Evolutionary conservation across 164 flowering plant species (phyloP).

Genomic region (Kingdonia uniflora): DNA sequence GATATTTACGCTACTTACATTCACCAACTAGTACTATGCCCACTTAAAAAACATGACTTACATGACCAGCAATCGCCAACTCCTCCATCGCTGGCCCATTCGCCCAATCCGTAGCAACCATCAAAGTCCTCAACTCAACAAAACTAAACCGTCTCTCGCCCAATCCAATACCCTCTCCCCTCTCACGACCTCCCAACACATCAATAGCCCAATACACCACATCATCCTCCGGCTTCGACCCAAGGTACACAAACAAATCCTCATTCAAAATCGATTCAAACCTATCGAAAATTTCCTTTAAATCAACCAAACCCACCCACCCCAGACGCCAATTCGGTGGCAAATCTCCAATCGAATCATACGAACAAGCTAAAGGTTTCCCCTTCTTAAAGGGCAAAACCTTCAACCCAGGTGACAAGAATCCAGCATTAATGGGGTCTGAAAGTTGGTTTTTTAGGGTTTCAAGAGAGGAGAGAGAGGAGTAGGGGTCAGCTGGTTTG

Average conservation of each 20-base stretch:
- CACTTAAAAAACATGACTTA: conserved; percentile 24
- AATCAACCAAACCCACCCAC: conserved; percentile 60
- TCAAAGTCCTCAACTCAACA: conserved; percentile 76
- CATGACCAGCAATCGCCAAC: conserved; percentile 91
- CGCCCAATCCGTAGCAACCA: conserved; percentile 96
- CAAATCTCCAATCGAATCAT: background rate
- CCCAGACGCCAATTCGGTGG: conserved; percentile 61
- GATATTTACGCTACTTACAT: too few relatives aligned
- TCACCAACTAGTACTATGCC: too few relatives aligned
- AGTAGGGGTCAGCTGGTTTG: conserved; percentile 30
- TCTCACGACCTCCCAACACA: conserved; percentile 33
- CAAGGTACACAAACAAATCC: conserved; percentile 60
- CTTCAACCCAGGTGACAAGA: conserved; percentile 22
- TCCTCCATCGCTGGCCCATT: conserved; percentile 59
- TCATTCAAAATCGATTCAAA: conserved; percentile 32
- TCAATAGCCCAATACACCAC: conserved; percentile 77
- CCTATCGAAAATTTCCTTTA: conserved; percentile 28
- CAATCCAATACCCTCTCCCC: conserved; percentile 29
- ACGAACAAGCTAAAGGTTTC: conserved; percentile 47
- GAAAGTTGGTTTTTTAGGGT: conserved; percentile 38
- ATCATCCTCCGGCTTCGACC: conserved; percentile 28
- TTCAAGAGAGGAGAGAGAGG: conserved; percentile 45
- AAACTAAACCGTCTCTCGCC: conserved; percentile 38
- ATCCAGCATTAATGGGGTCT: conserved; percentile 14
- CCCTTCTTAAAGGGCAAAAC: conserved; percentile 52